Evolutionary conservation across 2,329 filamentous ascomycete genomes (phyloP).

Genomic region (Esteya vermicola): DNA sequence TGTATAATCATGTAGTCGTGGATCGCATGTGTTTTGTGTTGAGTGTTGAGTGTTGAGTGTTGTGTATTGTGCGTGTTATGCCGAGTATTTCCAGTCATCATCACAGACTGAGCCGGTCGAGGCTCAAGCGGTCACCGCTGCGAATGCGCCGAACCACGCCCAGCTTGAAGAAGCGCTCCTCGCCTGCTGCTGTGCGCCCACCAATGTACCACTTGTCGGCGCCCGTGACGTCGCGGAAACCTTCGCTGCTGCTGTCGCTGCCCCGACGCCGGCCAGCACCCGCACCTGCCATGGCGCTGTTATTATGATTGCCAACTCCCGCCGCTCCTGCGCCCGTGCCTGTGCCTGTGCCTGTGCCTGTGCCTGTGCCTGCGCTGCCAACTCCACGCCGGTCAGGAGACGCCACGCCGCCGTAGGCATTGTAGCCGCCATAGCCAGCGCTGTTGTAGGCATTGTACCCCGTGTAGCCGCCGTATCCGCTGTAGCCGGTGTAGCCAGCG

Average conservation of each 20-base stretch:
- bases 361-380: no score
- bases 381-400: background rate
- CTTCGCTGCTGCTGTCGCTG: constrained; percentile 62
- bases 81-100: no score
- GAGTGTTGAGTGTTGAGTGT: no score
- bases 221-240: constrained; percentile 57
- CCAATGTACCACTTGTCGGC: constrained; percentile 75
- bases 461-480: background rate
- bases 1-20: no score
- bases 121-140: constrained; percentile 60
- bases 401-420: constrained; percentile 2
- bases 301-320: no score
- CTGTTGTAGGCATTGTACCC: constrained; percentile 2
- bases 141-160: constrained; percentile 59
- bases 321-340: no score
- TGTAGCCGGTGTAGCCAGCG: constrained; percentile 5
- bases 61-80: no score
- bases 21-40: no score
- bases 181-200: constrained; percentile 59
- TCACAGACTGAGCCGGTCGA: constrained; percentile 64
- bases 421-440: constrained; percentile 7
- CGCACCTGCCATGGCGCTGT: no score
- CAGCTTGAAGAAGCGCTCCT: constrained; percentile 70
- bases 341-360: no score
- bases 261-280: constrained; percentile 46